phyloP scores from a whole-genome alignment of 169 alveolate genomes.

The Theileria parva region DNA sequence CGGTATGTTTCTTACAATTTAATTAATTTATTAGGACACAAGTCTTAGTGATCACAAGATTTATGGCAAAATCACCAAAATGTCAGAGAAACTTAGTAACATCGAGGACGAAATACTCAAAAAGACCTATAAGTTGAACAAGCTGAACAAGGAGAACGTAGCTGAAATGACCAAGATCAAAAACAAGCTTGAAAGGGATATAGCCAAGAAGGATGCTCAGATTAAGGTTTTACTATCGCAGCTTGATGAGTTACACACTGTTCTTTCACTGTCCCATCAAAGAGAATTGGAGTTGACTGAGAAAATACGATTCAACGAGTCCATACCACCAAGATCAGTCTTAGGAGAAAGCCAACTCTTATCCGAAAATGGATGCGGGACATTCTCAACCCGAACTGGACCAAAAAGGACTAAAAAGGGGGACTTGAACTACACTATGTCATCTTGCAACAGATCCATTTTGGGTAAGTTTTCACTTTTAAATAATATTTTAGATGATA shows the following conservation, averaged over 20 bases:
- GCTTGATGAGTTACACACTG: conserved; percentile 69
- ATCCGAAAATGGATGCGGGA: not conserved
- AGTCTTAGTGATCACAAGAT: conserved; percentile 31
- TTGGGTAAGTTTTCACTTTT: not conserved
- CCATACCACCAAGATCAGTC: not conserved
- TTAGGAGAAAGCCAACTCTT: not conserved
- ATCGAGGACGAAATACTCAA: conserved; percentile 51
- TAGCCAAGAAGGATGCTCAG: conserved; percentile 53
- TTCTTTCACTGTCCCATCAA: conserved; percentile 64
- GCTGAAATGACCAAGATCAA: conserved; percentile 46
- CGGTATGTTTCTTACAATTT: not conserved
- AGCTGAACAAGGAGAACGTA: conserved; percentile 43
- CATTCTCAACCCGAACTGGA: no score
- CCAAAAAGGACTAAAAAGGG: not conserved
- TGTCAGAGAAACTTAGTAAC: conserved; percentile 55
- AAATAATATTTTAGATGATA: not conserved
- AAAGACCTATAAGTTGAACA: conserved; percentile 57
- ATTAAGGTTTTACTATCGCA: conserved; percentile 40
- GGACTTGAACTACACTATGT: not conserved
- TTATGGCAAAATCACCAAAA: conserved; percentile 43
- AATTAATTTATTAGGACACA: not conserved
- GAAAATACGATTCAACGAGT: not conserved
- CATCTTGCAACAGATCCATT: not conserved
- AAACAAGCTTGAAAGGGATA: conserved; percentile 50
- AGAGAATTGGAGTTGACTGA: conserved; percentile 52